Conservation (phyloP, 441 rosid species). For the Syzygium syzygioides region DNA sequence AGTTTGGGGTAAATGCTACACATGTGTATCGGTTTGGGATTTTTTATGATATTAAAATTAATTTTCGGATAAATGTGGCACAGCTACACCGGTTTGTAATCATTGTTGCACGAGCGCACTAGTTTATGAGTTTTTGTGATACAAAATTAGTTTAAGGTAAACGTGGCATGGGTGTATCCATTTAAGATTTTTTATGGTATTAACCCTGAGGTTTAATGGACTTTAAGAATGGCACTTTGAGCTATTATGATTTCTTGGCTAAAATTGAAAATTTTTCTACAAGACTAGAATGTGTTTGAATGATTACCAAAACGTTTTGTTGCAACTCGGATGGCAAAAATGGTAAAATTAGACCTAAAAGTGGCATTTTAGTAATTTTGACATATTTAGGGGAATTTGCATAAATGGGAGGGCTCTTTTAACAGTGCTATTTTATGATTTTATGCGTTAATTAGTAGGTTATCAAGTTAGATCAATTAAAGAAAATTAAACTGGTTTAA, state of each 20-base stretch:
- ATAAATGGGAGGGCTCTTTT: background rate
- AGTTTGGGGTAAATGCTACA: background rate
- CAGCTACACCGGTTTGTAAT: rapidly evolving
- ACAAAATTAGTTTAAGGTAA: background rate
- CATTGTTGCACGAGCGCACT: background rate
- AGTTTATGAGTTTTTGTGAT: background rate
- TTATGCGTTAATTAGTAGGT: background rate
- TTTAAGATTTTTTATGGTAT: background rate
- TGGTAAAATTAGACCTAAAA: background rate
- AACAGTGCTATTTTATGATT: background rate
- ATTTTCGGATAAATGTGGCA: background rate
- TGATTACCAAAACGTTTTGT: background rate
- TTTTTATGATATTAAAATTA: background rate
- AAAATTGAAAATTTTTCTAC: background rate
- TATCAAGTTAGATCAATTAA: background rate
- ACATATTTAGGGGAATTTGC: background rate
- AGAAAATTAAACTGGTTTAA: background rate
- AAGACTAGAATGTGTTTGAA: background rate
- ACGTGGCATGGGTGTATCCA: background rate
- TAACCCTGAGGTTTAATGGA: background rate
- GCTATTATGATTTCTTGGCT: background rate
- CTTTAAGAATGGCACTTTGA: background rate
- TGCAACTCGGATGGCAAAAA: background rate
- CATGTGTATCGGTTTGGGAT: rapidly evolving
- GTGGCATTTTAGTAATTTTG: background rate